Evolutionary conservation across 768 basidiomycete species (phyloP), one percentile per base, ranked within the genome.

Genomic region (Artomyces pyxidatus): DNA sequence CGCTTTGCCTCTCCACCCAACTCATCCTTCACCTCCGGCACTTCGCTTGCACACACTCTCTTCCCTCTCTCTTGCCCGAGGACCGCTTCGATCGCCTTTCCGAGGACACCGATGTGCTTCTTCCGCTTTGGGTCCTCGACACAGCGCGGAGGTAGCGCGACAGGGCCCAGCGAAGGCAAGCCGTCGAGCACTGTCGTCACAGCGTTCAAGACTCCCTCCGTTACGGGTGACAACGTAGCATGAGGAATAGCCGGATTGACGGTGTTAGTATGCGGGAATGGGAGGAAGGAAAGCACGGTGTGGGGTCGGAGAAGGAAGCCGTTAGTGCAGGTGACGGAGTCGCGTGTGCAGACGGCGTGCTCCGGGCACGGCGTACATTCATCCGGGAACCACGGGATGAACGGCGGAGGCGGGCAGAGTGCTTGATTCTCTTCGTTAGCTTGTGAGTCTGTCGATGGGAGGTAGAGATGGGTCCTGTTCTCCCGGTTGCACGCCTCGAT

Each of bases 41-140:
- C 67, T 28, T 73, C 75, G 32, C 81, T 78, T 32, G 68, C 70
- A 63, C 89, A 92, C 9, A 88, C 54, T 50, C 78, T 75, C 56
- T 67, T 69, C 37, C 90, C 82, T 56, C 80, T 71, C 64, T 81
- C 79, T 58, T 76, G 71, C 10, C 78, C 78, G 49, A 88, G 71
- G 41, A 76, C 63, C 25, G 71, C 67, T 63, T 88, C 85, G 44
- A 91, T 76, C 9, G 76, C 77, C 58, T 81, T 86, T 1, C 86
- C 90, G 47, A 93, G 68, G 19, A 68, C 74, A 29, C 87, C 87
- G 40, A 92, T 86, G 56, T 83, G 73, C 47, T 72, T 67, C 66
- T 82, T 88, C 60, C 88, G 71, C 60, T 70, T 77, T 47, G 85
- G 85, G 66, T 92, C 88, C 67, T 85, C 83, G 42, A 81, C 68